Evolutionary conservation across 1,284 basidiomycete genomes (phyloP).

Genomic region (Puccinia polysora): DNA sequence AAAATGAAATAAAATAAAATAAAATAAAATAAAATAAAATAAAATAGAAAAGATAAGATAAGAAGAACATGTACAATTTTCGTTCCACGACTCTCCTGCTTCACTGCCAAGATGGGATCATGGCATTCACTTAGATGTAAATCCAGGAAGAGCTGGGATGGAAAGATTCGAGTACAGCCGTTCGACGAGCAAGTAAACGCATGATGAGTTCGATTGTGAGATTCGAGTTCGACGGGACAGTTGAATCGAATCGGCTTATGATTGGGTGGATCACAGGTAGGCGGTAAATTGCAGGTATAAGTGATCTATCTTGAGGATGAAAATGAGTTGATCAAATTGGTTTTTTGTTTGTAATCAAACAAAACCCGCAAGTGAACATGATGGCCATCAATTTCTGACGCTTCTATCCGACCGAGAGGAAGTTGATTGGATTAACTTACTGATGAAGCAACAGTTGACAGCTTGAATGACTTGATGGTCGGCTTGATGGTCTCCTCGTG

Average conservation of each 20-base stretch:
- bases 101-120: constrained; percentile 16
- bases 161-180: constrained; percentile 8
- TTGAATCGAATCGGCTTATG: constrained; percentile 9
- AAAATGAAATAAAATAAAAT: too few relatives aligned
- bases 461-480: not conserved
- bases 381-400: not conserved
- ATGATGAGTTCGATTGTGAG: constrained; percentile 40
- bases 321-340: not conserved
- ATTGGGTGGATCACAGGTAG: constrained; percentile 25
- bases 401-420: too few relatives aligned
- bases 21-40: too few relatives aligned
- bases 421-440: too few relatives aligned
- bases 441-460: not conserved
- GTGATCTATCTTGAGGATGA: not conserved
- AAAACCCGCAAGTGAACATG: not conserved
- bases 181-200: constrained; percentile 22
- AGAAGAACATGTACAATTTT: not conserved
- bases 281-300: constrained; percentile 28
- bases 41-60: not conserved
- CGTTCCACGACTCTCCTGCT: not conserved
- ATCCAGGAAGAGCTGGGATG: constrained; percentile 31
- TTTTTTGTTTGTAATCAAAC: not conserved
- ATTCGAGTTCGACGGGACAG: constrained; percentile 8
- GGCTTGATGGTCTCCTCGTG: not conserved
- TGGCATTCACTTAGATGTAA: constrained; percentile 35